phyloP scores from a whole-genome alignment of 306 rosid species.

The Begonia peltatifolia region DNA sequence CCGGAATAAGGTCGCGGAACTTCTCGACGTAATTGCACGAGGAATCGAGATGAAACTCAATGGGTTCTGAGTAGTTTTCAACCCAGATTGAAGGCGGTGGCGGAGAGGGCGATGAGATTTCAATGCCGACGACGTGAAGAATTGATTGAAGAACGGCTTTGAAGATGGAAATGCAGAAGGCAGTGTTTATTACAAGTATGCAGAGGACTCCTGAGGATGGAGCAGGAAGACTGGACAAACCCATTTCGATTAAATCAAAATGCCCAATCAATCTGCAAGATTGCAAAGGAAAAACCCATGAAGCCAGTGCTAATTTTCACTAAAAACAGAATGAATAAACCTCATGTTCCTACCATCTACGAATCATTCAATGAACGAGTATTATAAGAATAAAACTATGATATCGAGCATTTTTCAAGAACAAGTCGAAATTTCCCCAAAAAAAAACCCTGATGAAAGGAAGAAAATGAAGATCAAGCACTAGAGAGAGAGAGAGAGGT shows the following conservation, averaged over 20 bases:
- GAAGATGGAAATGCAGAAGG: conserved; percentile 56
- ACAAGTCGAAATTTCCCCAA: too few species aligned
- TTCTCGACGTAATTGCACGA: conserved; percentile 41
- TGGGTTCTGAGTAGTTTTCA: conserved; percentile 30
- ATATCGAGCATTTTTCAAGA: too few species aligned
- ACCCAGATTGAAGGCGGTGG: conserved; percentile 23
- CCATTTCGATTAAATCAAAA: conserved; percentile 26
- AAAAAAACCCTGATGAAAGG: too few species aligned
- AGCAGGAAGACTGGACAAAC: conserved; percentile 87
- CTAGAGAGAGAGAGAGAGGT: too few species aligned
- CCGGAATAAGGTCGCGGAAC: conserved; percentile 41
- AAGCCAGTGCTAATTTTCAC: too few species aligned
- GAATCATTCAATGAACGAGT: too few species aligned
- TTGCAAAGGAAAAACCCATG: too few species aligned
- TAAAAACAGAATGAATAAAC: too few species aligned
- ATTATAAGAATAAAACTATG: too few species aligned
- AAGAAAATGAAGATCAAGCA: too few species aligned
- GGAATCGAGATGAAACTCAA: conserved; percentile 23
- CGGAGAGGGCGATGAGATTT: conserved; percentile 35
- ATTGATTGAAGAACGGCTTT: conserved; percentile 63
- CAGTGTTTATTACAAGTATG: conserved; percentile 56
- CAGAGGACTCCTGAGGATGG: conserved; percentile 84
- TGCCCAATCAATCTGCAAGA: too few species aligned
- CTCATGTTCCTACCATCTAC: too few species aligned
- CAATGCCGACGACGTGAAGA: conserved; percentile 54